Evolutionary conservation across 2,329 filamentous ascomycete species (phyloP), one percentile per base, ranked within the genome.

Genomic region (Alternaria novae-zelandiae): DNA sequence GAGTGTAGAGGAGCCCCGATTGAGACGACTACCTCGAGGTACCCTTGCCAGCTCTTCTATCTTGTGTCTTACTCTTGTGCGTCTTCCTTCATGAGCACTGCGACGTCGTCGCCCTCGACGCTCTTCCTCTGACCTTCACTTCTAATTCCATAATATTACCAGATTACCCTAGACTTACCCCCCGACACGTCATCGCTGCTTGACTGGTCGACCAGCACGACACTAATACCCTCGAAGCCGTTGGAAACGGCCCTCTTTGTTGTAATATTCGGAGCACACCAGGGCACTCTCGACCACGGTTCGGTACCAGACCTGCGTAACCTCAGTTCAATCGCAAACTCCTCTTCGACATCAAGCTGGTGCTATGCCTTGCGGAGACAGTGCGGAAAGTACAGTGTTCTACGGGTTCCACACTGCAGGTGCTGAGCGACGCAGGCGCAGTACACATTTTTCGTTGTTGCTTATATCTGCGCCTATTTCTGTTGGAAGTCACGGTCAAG

Each of bases 1-100:
- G 64, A 69, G 63, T 69, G 73, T 70, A 73, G 72, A 71, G 74
- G 71, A 66, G 71, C 59, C 68, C 70, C 69, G 70, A 65, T 63
- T 62, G 21, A 60, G 60, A 54, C 49, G 45, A 44, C 23, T 26
- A 53, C 62, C 49, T 58, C 61, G 58, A 63, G 57, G 67, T 64
- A 66, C 63, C 44, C 63, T 67, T 61, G 65, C 64, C 62, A 61
- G 64, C 59, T 66, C 64, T 57, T 65, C 60, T 61, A 64, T 59
- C 65, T 54, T 58, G 57, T 58, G 66, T 50, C 60, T 58, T 63
- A 59, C 64, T 65, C 26, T 51, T 36, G 59, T 57, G 47, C 41
- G 44, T 59, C 36, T 60, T 59, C 59, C 65, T 63, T 67, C 62
- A 57, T 61, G 55, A 60, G 51, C 60, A 59, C 61, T 60, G 45